phyloP scores from a whole-genome alignment of 2,329 filamentous ascomycete genomes.

The Diplodia seriata region DNA sequence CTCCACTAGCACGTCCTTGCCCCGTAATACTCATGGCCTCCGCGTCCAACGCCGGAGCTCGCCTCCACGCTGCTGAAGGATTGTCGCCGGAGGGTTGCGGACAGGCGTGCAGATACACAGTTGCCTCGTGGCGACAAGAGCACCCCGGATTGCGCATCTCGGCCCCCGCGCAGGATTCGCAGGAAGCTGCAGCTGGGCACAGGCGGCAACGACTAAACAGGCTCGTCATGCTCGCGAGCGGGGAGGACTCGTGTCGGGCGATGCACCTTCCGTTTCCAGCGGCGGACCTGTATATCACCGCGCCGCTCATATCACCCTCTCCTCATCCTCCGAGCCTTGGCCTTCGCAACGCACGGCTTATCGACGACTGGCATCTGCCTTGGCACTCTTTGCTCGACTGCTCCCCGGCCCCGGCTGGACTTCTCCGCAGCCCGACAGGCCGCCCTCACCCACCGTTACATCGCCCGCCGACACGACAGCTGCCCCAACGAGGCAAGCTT shows the following conservation, averaged over 20 bases:
- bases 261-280: constrained; percentile 25
- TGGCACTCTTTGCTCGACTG: neutral
- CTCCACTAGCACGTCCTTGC: constrained; percentile 1
- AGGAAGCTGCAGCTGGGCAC: constrained; percentile 4
- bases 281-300: constrained; percentile 21
- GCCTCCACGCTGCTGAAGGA: neutral
- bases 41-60: neutral
- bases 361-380: neutral
- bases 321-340: constrained; percentile 21
- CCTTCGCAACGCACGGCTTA: constrained; percentile 23
- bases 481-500: constrained; percentile 21
- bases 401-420: constrained; percentile 9
- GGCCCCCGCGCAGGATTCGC: constrained; percentile 12
- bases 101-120: neutral
- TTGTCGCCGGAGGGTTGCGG: neutral
- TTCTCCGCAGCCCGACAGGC: constrained; percentile 7
- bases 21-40: neutral
- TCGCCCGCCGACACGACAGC: constrained; percentile 21
- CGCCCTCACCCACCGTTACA: constrained; percentile 12
- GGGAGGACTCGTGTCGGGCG: constrained; percentile 9
- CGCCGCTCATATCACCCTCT: constrained; percentile 25
- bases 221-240: constrained; percentile 5
- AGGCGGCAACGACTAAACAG: constrained; percentile 18
- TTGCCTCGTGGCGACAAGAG: neutral
- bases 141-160: neutral